Conservation (phyloP, 2,329 filamentous ascomycete species). For the Exophiala sp. region DNA sequence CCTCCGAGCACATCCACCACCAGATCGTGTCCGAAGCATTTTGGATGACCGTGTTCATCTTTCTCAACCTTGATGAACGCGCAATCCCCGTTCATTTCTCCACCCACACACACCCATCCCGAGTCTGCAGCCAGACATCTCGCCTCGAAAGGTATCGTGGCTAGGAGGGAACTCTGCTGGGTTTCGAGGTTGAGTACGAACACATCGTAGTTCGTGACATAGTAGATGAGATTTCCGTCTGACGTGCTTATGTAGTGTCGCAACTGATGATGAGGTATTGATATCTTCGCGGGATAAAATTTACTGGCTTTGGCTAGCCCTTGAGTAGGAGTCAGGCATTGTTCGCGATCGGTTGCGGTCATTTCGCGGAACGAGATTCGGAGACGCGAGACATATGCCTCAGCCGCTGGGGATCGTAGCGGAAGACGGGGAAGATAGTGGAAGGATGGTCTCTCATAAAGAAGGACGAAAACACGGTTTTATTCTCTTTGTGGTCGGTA, state of each 20-base stretch:
- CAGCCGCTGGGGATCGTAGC: background rate
- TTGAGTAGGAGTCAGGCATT: conserved; percentile 20
- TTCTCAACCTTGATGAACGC: conserved; percentile 66
- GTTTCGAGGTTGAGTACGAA: conserved; percentile 67
- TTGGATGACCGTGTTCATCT: conserved; percentile 36
- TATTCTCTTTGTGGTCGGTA: background rate
- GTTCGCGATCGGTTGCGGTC: conserved; percentile 18
- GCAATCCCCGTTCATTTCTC: conserved; percentile 79
- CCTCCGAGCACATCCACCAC: conserved; percentile 53
- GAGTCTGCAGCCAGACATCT: conserved; percentile 81
- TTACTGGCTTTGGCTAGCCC: conserved; percentile 36
- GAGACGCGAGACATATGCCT: conserved; percentile 15
- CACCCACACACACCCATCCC: conserved; percentile 88
- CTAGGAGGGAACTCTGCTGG: conserved; percentile 64
- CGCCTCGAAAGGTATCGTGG: conserved; percentile 68
- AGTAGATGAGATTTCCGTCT: conserved; percentile 75
- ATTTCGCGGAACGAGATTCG: conserved; percentile 19
- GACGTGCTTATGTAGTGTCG: conserved; percentile 85
- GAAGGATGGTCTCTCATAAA: background rate
- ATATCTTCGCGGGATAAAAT: conserved; percentile 65
- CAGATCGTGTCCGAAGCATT: conserved; percentile 36
- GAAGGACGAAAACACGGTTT: background rate
- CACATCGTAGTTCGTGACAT: conserved; percentile 73
- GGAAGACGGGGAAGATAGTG: background rate
- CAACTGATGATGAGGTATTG: conserved; percentile 60